Percentiles rank a stretch among this genome's conserved stretches.
These are phyloP conservation scores for Jasminum sambac DNA, from an alignment of 257 asterid species.

Conservation along the genomic window DNA sequence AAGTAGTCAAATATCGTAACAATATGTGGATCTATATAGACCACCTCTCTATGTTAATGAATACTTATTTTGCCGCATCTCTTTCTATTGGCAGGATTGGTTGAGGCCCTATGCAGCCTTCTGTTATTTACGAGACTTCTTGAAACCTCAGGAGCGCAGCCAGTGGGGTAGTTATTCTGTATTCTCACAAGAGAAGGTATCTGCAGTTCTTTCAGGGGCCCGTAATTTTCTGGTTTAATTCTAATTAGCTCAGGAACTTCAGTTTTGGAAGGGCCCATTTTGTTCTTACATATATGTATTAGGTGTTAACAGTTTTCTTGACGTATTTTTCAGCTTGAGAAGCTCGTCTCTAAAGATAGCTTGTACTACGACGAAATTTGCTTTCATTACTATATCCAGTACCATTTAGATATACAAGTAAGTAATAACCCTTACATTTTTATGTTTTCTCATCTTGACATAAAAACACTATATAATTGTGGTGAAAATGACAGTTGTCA, in stretches of 20 bases:
- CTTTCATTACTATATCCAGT: conserved; percentile 90
- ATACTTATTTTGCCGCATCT: background rate
- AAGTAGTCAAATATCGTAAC: no score
- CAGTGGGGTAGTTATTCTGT: conserved; percentile 93
- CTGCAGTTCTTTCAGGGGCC: conserved; percentile 4
- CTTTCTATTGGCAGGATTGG: conserved; percentile 70
- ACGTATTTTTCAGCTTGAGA: conserved; percentile 77
- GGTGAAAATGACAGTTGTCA: conserved; percentile 54
- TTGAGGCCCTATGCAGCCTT: conserved; percentile 92
- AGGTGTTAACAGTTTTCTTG: conserved; percentile 21
- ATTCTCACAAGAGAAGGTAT: conserved; percentile 71
- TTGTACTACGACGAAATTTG: conserved; percentile 64
- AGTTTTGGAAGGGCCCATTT: conserved; percentile 1
- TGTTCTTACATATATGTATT: conserved; percentile 5
- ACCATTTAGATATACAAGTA: conserved; percentile 83
- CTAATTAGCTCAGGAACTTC: background rate
- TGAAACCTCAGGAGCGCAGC: conserved; percentile 94
- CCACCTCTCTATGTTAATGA: background rate
- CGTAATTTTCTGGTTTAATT: background rate
- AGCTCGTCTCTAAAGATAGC: conserved; percentile 72
- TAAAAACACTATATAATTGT: conserved; percentile 17
- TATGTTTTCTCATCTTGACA: conserved; percentile 7
- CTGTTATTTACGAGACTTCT: conserved; percentile 91
- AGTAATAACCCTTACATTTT: conserved; percentile 28
- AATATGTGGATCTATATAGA: no score